Percentiles rank a stretch among this genome's conserved stretches.
These are phyloP conservation scores for Colletotrichum somersetense DNA, from an alignment of 2,329 filamentous ascomycete species.

Conservation along the genomic window DNA sequence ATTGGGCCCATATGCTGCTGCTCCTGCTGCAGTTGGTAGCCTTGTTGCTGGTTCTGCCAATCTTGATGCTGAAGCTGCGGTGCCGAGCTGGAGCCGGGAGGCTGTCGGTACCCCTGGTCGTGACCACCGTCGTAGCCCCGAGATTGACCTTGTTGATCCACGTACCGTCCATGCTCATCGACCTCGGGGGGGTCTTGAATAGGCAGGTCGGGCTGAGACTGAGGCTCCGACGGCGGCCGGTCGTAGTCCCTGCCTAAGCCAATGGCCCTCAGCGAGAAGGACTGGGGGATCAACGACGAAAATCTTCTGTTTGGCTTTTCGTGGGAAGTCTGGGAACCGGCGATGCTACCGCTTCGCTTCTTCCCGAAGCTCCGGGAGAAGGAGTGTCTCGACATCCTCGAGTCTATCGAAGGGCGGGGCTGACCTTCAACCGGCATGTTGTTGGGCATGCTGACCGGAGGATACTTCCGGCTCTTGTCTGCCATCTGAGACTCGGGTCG, in stretches of 20 bases:
- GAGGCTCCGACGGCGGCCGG: slow-evolving; percentile 57
- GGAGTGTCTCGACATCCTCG: slow-evolving; percentile 73
- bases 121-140: slow-evolving; percentile 37
- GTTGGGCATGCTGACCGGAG: slow-evolving; percentile 91
- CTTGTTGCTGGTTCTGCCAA: slow-evolving; percentile 48
- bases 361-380: slow-evolving; percentile 77
- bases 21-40: slow-evolving; percentile 49
- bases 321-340: slow-evolving; percentile 66
- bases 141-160: slow-evolving; percentile 45
- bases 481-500: slow-evolving; percentile 56
- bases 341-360: slow-evolving; percentile 77
- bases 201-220: slow-evolving; percentile 66
- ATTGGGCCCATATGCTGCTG: slow-evolving; percentile 52
- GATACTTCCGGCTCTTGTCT: slow-evolving; percentile 75
- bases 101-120: slow-evolving; percentile 38
- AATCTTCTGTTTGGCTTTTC: slow-evolving; percentile 75
- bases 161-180: slow-evolving; percentile 54
- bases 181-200: slow-evolving; percentile 62
- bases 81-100: slow-evolving; percentile 37
- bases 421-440: slow-evolving; percentile 71
- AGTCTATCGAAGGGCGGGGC: slow-evolving; percentile 77
- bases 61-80: slow-evolving; percentile 51
- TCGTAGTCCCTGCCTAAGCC: slow-evolving; percentile 69
- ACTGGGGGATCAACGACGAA: slow-evolving; percentile 75
- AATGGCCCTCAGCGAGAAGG: slow-evolving; percentile 75